Evolutionary conservation across 768 basidiomycete genomes (phyloP).

Genomic region (Auricularia heimuer): DNA sequence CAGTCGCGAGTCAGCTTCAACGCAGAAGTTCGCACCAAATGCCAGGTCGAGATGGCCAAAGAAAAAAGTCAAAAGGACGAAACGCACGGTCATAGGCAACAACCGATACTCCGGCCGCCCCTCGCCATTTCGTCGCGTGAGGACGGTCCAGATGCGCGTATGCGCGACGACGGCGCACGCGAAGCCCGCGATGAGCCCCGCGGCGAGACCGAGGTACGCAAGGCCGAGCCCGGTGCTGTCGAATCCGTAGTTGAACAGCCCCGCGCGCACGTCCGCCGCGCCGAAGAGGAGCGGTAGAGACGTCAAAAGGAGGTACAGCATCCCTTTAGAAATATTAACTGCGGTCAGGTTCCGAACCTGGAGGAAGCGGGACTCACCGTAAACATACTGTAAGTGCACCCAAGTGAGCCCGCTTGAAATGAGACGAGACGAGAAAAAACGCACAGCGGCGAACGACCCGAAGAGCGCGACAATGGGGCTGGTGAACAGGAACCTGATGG

Average conservation of each 20-base stretch:
- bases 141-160: neutral
- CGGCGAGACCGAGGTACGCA: neutral
- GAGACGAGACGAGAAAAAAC: neutral
- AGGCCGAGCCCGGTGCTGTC: neutral
- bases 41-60: too few relatives aligned
- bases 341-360: too few relatives aligned
- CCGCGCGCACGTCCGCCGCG: neutral
- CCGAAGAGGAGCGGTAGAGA: slow-evolving; percentile 5
- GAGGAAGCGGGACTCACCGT: neutral
- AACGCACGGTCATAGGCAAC: slow-evolving; percentile 5
- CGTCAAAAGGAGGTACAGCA: slow-evolving; percentile 3
- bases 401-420: too few relatives aligned
- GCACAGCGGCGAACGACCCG: slow-evolving; percentile 5
- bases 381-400: slow-evolving; percentile 1
- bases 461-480: slow-evolving; percentile 3
- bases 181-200: slow-evolving; percentile 1
- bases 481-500: slow-evolving; percentile 4
- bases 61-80: neutral
- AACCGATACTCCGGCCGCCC: slow-evolving; percentile 4
- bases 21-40: too few relatives aligned
- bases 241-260: slow-evolving; percentile 7
- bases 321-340: neutral
- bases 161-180: neutral
- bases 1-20: neutral
- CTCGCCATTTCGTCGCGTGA: slow-evolving; percentile 5